These are phyloP conservation scores for Fusarium clavum DNA, from an alignment of 2,329 filamentous ascomycete genomes.

Conservation along the genomic window DNA sequence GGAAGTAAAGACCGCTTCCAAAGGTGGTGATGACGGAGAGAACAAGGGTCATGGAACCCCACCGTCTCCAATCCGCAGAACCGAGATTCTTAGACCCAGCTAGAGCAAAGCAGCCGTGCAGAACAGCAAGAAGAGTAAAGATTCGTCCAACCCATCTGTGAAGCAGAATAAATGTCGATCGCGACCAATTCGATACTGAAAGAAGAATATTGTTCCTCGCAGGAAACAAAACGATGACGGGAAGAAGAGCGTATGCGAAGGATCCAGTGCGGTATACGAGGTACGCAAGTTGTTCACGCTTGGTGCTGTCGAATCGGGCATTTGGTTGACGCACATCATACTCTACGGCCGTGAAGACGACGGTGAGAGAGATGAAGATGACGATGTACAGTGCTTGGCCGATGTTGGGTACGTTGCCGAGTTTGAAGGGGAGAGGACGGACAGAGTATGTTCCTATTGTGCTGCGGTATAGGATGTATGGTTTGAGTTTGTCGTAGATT, in stretches of 20 bases:
- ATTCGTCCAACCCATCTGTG: constrained; percentile 13
- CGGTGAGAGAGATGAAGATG: neutral
- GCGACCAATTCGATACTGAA: constrained; percentile 13
- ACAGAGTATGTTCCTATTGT: constrained; percentile 22
- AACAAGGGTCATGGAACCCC: neutral
- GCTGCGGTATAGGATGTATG: constrained; percentile 21
- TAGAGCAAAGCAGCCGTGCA: neutral
- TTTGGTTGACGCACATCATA: constrained; percentile 8
- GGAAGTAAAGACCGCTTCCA: constrained; percentile 39
- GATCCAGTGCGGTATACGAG: constrained; percentile 16
- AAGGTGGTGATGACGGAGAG: neutral
- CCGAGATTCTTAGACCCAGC: neutral
- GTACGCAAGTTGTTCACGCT: neutral
- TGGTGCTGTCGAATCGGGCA: neutral
- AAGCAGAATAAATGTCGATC: constrained; percentile 7
- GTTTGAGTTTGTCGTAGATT: constrained; percentile 18
- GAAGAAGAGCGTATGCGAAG: constrained; percentile 2
- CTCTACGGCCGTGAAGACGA: neutral
- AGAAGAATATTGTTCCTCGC: constrained; percentile 8
- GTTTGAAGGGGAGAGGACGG: constrained; percentile 7
- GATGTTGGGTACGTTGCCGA: constrained; percentile 7
- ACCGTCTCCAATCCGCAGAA: neutral
- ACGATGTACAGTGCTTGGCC: constrained; percentile 11
- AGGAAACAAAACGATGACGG: constrained; percentile 5
- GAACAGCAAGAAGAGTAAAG: constrained; percentile 9